Base-by-base conservation (phyloP, 2,329 filamentous ascomycete genomes). In the Fusarium sp. region DNA sequence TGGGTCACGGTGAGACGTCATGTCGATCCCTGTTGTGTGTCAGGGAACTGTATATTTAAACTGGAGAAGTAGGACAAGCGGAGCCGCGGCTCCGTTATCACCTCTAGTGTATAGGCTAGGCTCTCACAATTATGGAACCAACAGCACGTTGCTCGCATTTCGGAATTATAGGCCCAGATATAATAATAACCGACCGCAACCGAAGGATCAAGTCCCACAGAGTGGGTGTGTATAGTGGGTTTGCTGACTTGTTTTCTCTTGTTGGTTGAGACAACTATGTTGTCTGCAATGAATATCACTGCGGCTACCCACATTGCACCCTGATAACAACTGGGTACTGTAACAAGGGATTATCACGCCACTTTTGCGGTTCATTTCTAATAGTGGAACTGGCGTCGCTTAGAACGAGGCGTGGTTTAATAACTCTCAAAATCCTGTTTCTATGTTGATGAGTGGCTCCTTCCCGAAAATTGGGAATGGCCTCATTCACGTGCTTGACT, bases 21-120 rank as follows among this genome's bases (percentile, higher is more conserved):
- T 43, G 51, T 43, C 27, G 51, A 54, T 54, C 51, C 28, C 23
- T n/a, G 37, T 31, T 23, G 16, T 43, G n/a, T 43, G 51, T 18
- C 30, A 43, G 27, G 51, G 37, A 54, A 41, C 39, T 15, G n/a
- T 41, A 54, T 41, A 41, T 30, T 30, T 39, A 54, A 54, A 54
- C 9, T 54, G 51, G 51, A 54, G 23, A 54, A 31, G 37, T 13
- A 30, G 28, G 3, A 16, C 23, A 28, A 27, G 8, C 23, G 51
- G 51, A 54, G 37, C 37, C 37, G 27, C 37, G 39, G 27, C n/a
- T 43, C 37, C 51, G 51, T n/a, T 2, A 54, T 54, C 16, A 43
- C 8, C 28, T 54, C 51, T 34, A 43, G 51, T 41, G 10, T 54
- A 11, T 54, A 30, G 30, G 43, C 12, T n/a, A 18, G 15, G 23